phyloP scores from a whole-genome alignment of 2,329 filamentous ascomycete species.

The Allantophomopsis lycopodina region DNA sequence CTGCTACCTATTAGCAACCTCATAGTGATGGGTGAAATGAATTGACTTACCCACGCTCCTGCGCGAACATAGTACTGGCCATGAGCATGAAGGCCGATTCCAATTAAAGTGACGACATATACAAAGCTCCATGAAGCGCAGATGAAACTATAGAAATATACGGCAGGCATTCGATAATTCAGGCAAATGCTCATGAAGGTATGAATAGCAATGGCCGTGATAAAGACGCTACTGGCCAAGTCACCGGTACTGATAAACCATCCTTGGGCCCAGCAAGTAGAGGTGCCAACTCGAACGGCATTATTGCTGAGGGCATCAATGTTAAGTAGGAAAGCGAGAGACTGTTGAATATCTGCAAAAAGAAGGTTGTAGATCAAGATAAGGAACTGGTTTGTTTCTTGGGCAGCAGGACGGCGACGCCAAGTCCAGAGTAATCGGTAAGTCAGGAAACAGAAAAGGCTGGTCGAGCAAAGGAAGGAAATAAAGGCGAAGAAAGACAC shows the following conservation, averaged over 20 bases:
- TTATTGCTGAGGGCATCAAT: constrained; percentile 40
- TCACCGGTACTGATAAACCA: constrained; percentile 56
- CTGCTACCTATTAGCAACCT: constrained; percentile 16
- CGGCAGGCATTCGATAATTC: constrained; percentile 34
- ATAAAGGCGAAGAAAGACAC: constrained; percentile 29
- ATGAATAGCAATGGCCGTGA: constrained; percentile 50
- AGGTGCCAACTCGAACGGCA: constrained; percentile 35
- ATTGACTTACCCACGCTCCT: constrained; percentile 39
- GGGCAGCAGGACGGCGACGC: constrained; percentile 3
- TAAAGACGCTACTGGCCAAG: constrained; percentile 51
- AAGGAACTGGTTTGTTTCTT: constrained; percentile 47
- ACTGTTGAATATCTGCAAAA: constrained; percentile 53
- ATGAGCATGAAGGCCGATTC: constrained; percentile 18
- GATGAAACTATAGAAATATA: constrained; percentile 34
- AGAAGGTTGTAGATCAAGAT: constrained; percentile 58
- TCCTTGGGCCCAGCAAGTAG: constrained; percentile 49
- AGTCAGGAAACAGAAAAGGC: constrained; percentile 26
- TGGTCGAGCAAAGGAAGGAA: constrained; percentile 28
- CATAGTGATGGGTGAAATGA: background rate
- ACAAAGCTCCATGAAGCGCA: constrained; percentile 41
- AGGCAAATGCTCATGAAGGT: constrained; percentile 50
- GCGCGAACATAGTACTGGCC: constrained; percentile 45
- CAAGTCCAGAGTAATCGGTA: constrained; percentile 18
- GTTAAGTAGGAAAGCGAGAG: constrained; percentile 49
- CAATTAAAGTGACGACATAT: constrained; percentile 40